These are phyloP conservation scores for Aspergillus nanangensis DNA, from an alignment of 495 filamentous ascomycete genomes.

Conservation along the genomic window DNA sequence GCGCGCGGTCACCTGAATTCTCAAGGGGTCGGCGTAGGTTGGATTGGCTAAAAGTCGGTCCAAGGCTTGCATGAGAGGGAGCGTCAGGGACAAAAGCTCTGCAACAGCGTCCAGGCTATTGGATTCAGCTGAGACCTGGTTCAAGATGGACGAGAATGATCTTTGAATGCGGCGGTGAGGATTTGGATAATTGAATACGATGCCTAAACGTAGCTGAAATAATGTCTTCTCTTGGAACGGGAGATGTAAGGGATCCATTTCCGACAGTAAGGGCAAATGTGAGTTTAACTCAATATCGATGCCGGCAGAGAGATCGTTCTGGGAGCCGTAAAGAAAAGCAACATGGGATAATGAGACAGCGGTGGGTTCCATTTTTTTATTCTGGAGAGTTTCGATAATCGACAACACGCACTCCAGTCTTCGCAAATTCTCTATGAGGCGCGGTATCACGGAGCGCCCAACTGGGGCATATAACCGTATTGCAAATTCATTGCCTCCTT, in stretches of 20 bases:
- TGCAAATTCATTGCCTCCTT: slow-evolving; percentile 31
- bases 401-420: slow-evolving; percentile 39
- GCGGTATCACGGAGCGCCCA: slow-evolving; percentile 30
- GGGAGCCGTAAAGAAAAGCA: slow-evolving; percentile 32
- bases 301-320: slow-evolving; percentile 22
- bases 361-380: slow-evolving; percentile 27
- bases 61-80: slow-evolving; percentile 66
- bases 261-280: slow-evolving; percentile 11
- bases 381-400: slow-evolving; percentile 33
- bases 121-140: slow-evolving; percentile 38
- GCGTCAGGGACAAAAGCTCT: slow-evolving; percentile 52
- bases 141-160: slow-evolving; percentile 57
- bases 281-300: slow-evolving; percentile 21
- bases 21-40: slow-evolving; percentile 17
- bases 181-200: slow-evolving; percentile 56
- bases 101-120: slow-evolving; percentile 52
- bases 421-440: slow-evolving; percentile 36
- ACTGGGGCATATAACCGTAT: slow-evolving; percentile 36
- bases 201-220: slow-evolving; percentile 27
- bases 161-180: slow-evolving; percentile 73
- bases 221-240: slow-evolving; percentile 21
- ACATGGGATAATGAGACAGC: slow-evolving; percentile 34
- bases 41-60: slow-evolving; percentile 33
- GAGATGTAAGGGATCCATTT: slow-evolving; percentile 18
- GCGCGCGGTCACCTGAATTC: slow-evolving; percentile 35